Conservation (phyloP, 495 filamentous ascomycete species). For the Zalerion maritima region DNA sequence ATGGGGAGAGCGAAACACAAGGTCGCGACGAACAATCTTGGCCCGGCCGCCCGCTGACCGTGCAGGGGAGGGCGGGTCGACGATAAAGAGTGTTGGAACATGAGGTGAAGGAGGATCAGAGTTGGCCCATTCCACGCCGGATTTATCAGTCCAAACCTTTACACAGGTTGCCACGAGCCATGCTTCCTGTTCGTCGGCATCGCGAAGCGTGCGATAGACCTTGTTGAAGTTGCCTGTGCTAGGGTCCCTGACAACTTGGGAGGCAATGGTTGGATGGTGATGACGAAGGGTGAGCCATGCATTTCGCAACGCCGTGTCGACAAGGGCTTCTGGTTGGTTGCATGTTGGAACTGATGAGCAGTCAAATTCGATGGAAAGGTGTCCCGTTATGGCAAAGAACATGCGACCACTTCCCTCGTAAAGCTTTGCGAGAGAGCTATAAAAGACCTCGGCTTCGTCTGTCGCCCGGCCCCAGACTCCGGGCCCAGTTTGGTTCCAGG, state of each 20-base stretch:
- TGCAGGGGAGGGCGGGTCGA: slow-evolving; percentile 8
- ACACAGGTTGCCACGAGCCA: slow-evolving; percentile 27
- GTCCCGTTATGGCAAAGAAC: slow-evolving; percentile 25
- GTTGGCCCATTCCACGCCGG: slow-evolving; percentile 27
- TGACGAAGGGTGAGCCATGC: slow-evolving; percentile 29
- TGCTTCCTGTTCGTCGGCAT: slow-evolving; percentile 6
- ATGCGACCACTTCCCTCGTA: slow-evolving; percentile 24
- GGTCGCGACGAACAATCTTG: slow-evolving; percentile 10
- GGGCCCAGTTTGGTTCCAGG: slow-evolving; percentile 11
- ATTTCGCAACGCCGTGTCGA: slow-evolving; percentile 18
- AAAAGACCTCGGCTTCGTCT: slow-evolving; percentile 32
- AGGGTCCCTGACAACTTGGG: slow-evolving; percentile 17
- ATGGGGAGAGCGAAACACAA: slow-evolving; percentile 31
- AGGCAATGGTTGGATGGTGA: slow-evolving; percentile 29
- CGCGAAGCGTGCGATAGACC: slow-evolving; percentile 17
- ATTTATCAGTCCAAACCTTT: slow-evolving; percentile 13
- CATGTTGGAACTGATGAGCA: neutral
- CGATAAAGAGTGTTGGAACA: slow-evolving; percentile 24
- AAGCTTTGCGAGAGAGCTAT: slow-evolving; percentile 18
- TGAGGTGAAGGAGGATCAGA: slow-evolving; percentile 21
- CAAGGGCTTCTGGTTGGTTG: neutral
- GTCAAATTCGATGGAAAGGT: slow-evolving; percentile 10
- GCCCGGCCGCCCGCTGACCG: neutral
- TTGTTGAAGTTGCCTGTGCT: slow-evolving; percentile 20
- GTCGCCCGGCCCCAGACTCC: slow-evolving; percentile 26